Conservation (phyloP, 768 basidiomycete species). For the Naganishia vaughanmartiniae region DNA sequence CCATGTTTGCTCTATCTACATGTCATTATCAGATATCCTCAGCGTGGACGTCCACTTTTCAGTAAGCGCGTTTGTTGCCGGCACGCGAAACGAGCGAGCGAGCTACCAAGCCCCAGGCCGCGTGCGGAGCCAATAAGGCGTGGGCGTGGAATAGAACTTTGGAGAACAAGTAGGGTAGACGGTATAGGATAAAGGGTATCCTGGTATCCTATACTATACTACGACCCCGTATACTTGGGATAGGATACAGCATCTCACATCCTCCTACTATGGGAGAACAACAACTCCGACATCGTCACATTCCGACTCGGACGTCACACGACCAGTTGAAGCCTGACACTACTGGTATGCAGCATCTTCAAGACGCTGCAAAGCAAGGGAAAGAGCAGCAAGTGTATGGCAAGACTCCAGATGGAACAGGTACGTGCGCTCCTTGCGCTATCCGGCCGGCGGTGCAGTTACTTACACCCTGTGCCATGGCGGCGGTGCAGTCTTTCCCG, state of each 20-base stretch:
- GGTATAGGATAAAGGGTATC: no score
- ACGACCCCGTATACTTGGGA: no score
- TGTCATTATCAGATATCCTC: not conserved
- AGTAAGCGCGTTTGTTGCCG: no score
- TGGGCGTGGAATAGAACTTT: not conserved
- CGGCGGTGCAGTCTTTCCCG: conserved; percentile 67
- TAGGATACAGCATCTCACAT: no score
- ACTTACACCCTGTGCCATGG: no score
- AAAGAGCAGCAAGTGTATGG: conserved; percentile 21
- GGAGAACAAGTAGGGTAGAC: no score
- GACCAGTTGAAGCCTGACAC: conserved; percentile 7
- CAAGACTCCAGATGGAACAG: conserved; percentile 76
- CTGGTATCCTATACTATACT: no score
- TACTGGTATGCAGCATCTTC: not conserved
- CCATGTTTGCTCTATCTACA: no score
- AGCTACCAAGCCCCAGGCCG: not conserved
- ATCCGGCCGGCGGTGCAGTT: no score
- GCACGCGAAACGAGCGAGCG: conserved; percentile 1
- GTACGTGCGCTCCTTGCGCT: conserved; percentile 58
- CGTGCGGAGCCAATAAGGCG: not conserved
- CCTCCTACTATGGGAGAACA: not conserved
- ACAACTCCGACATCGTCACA: not conserved
- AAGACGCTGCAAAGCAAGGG: not conserved
- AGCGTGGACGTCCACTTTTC: no score
- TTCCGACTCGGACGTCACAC: not conserved